These are phyloP conservation scores for Agroathelia rolfsii DNA, from an alignment of 1,284 basidiomycete genomes.

Conservation along the genomic window DNA sequence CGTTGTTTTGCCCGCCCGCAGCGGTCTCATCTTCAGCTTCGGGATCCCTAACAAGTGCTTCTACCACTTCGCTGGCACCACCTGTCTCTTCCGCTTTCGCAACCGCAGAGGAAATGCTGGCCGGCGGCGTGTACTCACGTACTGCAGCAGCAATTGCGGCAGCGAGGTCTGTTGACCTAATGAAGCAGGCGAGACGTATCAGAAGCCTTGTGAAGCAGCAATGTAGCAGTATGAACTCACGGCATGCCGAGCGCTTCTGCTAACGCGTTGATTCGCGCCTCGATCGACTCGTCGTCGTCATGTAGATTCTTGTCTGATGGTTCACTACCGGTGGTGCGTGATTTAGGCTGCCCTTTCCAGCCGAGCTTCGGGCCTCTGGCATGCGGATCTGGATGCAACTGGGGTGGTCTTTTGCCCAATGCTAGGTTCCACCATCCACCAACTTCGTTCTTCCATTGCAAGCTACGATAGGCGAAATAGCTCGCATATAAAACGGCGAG, in stretches of 20 bases:
- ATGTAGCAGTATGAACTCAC: too few species aligned
- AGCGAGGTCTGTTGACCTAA: slow-evolving; percentile 49
- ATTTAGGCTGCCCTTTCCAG: slow-evolving; percentile 4
- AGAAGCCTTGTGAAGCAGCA: too few species aligned
- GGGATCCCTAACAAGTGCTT: slow-evolving; percentile 25
- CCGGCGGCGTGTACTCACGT: slow-evolving; percentile 44
- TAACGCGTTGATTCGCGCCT: slow-evolving; percentile 45
- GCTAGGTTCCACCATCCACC: slow-evolving; percentile 53
- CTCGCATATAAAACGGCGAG: slow-evolving; percentile 33
- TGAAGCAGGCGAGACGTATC: too few species aligned
- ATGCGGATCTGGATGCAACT: slow-evolving; percentile 17
- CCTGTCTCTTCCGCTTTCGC: slow-evolving; percentile 36
- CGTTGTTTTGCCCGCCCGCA: slow-evolving; percentile 11
- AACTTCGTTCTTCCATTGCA: slow-evolving; percentile 41
- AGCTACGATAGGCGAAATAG: slow-evolving; percentile 39
- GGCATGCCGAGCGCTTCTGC: slow-evolving; percentile 53
- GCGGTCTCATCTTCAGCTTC: slow-evolving; percentile 9
- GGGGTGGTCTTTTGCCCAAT: slow-evolving; percentile 26
- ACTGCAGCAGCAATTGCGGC: slow-evolving; percentile 50
- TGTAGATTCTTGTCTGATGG: slow-evolving; percentile 3
- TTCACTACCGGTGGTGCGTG: slow-evolving; percentile 3
- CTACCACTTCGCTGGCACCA: slow-evolving; percentile 22
- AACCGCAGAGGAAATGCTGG: slow-evolving; percentile 42
- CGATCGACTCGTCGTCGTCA: slow-evolving; percentile 31
- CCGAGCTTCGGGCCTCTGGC: slow-evolving; percentile 10